Conservation (phyloP, 2,329 filamentous ascomycete species). For the Alternaria hordeiaustralica region DNA sequence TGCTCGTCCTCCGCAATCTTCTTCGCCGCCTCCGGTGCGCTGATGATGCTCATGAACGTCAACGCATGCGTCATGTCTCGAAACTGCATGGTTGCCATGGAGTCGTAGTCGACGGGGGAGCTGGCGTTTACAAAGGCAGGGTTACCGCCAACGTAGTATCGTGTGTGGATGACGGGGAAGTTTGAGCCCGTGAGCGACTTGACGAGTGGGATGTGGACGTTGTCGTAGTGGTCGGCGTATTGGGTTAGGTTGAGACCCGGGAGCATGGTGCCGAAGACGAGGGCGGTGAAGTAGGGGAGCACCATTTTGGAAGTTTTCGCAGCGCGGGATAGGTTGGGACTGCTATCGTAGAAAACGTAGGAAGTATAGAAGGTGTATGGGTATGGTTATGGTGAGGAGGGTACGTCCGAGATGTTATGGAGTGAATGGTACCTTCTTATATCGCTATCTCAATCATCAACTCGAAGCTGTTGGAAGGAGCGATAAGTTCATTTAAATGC, state of each 20-base stretch:
- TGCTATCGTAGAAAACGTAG: fast-evolving
- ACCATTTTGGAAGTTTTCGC: not conserved
- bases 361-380: not conserved
- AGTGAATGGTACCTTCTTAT: not conserved
- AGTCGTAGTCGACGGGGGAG: not conserved
- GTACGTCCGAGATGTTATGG: no score
- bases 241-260: not conserved
- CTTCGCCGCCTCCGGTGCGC: not conserved
- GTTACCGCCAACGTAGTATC: not conserved
- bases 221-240: not conserved
- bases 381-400: no score
- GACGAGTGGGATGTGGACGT: conserved; percentile 1
- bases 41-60: not conserved
- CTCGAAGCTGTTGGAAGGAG: not conserved
- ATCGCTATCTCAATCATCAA: not conserved
- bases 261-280: conserved; percentile 1
- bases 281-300: not conserved
- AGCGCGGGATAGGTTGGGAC: not conserved
- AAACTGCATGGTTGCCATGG: not conserved
- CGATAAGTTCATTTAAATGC: not conserved
- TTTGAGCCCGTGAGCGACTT: not conserved
- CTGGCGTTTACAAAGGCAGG: not conserved
- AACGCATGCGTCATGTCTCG: not conserved
- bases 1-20: not conserved
- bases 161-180: not conserved